Conservation (phyloP, 768 basidiomycete genomes). For the Roridomyces roridus region DNA sequence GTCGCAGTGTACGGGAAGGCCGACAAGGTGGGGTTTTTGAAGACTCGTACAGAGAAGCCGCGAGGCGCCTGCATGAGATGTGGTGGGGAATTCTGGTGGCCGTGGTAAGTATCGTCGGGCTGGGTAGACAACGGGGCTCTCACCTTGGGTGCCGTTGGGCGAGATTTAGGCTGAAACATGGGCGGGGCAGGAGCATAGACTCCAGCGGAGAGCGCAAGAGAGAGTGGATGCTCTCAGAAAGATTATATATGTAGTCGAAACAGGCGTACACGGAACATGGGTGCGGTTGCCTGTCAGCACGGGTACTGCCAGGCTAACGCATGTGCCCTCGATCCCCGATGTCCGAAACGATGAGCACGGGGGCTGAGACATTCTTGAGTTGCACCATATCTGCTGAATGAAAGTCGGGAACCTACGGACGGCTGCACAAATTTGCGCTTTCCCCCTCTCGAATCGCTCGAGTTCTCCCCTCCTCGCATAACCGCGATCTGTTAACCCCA, state of each 20-base stretch:
- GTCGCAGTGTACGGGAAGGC: conserved; percentile 44
- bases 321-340: conserved; percentile 3
- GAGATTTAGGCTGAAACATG: conserved; percentile 24
- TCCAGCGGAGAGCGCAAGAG: conserved; percentile 14
- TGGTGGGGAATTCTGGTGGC: conserved; percentile 13
- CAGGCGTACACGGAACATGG: conserved; percentile 15
- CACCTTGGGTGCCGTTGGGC: conserved; percentile 15
- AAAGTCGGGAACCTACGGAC: no score
- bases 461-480: no score
- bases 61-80: conserved; percentile 48
- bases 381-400: not conserved
- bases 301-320: conserved; percentile 5
- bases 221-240: conserved; percentile 9
- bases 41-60: conserved; percentile 57
- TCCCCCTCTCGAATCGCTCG: no score
- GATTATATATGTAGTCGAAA: conserved; percentile 21
- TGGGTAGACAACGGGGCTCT: not conserved
- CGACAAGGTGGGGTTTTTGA: conserved; percentile 52
- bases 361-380: not conserved
- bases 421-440: no score
- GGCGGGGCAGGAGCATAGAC: conserved; percentile 13
- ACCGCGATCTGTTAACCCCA: no score
- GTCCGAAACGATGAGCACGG: conserved; percentile 4
- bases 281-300: conserved; percentile 22
- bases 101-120: not conserved